phyloP scores from a whole-genome alignment of 2,329 filamentous ascomycete species.

The Sporothrix pallida region DNA sequence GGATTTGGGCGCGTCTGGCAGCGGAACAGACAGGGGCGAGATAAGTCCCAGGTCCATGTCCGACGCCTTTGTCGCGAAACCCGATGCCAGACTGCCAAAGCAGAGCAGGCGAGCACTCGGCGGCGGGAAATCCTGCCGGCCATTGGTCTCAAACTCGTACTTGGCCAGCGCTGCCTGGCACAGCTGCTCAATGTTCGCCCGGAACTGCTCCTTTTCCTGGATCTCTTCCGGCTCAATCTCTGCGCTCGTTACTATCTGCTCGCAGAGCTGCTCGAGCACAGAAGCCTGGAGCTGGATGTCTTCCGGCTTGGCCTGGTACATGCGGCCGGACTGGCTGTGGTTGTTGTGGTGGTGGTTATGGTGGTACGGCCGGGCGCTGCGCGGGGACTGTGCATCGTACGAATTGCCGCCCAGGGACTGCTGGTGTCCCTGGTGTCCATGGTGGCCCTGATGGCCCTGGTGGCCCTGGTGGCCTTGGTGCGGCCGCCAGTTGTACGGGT shows the following conservation, averaged over 20 bases:
- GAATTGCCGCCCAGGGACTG: constrained; percentile 22
- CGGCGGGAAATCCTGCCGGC: constrained; percentile 55
- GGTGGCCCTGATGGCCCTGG: constrained; percentile 29
- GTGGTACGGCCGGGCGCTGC: constrained; percentile 30
- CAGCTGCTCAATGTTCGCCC: constrained; percentile 66
- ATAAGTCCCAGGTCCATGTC: constrained; percentile 89
- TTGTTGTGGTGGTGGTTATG: constrained; percentile 21
- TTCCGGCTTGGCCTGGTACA: constrained; percentile 46
- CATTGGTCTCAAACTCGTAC: constrained; percentile 54
- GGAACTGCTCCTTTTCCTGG: constrained; percentile 73
- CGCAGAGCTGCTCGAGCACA: constrained; percentile 57
- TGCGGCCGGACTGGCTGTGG: constrained; percentile 39
- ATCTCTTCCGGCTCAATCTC: constrained; percentile 70
- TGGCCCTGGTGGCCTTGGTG: constrained; percentile 27
- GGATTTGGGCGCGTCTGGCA: constrained; percentile 61
- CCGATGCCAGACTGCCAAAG: constrained; percentile 82
- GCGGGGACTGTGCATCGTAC: constrained; percentile 37
- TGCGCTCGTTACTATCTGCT: constrained; percentile 58
- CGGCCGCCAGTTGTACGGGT: constrained; percentile 42
- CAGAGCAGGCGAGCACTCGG: constrained; percentile 71
- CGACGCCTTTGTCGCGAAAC: constrained; percentile 85
- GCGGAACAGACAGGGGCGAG: constrained; percentile 63
- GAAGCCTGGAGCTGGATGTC: constrained; percentile 56
- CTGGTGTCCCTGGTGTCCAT: constrained; percentile 27
- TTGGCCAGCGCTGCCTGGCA: constrained; percentile 64